Evolutionary conservation across 2,329 filamentous ascomycete genomes (phyloP).

Genomic region (Colletotrichum siamense): DNA sequence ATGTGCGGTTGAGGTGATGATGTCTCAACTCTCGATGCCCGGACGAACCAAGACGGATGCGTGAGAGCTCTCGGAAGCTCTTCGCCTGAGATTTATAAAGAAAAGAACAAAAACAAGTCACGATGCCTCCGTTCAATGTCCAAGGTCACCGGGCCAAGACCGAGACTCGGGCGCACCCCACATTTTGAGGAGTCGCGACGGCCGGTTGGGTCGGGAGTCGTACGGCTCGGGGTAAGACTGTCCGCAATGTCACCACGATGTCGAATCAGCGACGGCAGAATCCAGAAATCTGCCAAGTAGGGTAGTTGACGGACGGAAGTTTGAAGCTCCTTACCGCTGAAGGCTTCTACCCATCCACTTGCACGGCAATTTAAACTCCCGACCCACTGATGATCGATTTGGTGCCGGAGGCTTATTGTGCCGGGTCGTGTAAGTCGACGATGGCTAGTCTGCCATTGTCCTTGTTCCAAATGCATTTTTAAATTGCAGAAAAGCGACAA

Average conservation of each 20-base stretch:
- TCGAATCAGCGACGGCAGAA: neutral
- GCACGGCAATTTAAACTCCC: neutral
- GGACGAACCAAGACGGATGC: neutral
- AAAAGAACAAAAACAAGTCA: neutral
- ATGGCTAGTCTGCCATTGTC: neutral
- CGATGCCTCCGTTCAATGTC: neutral
- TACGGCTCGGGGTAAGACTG: neutral
- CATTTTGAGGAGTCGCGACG: constrained; percentile 9
- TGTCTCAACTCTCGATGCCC: neutral
- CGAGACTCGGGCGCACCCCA: neutral
- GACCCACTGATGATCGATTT: neutral
- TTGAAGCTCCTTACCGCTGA: neutral
- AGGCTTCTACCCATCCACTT: neutral
- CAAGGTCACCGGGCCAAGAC: neutral
- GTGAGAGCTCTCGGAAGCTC: neutral
- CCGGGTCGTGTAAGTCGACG: neutral
- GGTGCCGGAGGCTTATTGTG: neutral
- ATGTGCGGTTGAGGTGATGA: neutral
- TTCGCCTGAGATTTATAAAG: neutral
- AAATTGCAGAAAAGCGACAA: neutral
- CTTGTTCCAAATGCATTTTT: neutral
- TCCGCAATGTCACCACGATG: neutral
- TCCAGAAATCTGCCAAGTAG: neutral
- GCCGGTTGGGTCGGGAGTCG: neutral
- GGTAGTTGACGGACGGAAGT: neutral